Conservation (phyloP, 2,329 filamentous ascomycete species). For the Cladophialophora immunda region DNA sequence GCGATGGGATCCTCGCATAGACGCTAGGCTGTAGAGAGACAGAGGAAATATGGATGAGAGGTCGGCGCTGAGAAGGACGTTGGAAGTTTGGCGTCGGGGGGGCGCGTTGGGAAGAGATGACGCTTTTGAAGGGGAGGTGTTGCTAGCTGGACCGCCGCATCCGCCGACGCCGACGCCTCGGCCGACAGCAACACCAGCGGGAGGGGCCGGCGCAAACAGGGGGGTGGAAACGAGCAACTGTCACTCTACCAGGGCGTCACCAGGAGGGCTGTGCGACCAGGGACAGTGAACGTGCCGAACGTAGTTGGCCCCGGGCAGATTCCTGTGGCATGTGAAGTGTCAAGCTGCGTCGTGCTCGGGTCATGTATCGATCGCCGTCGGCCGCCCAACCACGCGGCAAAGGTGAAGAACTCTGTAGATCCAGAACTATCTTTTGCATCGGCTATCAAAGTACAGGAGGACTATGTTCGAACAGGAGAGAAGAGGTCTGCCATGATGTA, state of each 20-base stretch:
- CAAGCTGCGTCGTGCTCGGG: neutral
- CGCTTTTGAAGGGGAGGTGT: neutral
- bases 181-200: neutral
- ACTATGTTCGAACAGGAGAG: neutral
- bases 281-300: neutral
- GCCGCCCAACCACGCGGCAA: neutral
- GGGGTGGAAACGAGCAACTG: neutral
- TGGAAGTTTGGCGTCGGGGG: neutral
- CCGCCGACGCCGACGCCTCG: constrained; percentile 1
- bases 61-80: neutral
- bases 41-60: constrained; percentile 49
- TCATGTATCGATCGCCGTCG: neutral
- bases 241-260: neutral
- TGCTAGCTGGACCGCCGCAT: neutral
- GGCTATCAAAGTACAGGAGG: neutral
- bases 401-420: neutral
- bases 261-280: neutral
- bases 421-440: neutral
- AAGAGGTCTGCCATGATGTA: neutral
- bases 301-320: neutral
- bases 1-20: constrained; percentile 56
- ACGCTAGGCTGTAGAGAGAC: constrained; percentile 30
- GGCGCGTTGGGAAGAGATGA: neutral
- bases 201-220: neutral
- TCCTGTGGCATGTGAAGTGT: neutral